Conservation (phyloP, 345 rosid species). For the Anacardium occidentale region DNA sequence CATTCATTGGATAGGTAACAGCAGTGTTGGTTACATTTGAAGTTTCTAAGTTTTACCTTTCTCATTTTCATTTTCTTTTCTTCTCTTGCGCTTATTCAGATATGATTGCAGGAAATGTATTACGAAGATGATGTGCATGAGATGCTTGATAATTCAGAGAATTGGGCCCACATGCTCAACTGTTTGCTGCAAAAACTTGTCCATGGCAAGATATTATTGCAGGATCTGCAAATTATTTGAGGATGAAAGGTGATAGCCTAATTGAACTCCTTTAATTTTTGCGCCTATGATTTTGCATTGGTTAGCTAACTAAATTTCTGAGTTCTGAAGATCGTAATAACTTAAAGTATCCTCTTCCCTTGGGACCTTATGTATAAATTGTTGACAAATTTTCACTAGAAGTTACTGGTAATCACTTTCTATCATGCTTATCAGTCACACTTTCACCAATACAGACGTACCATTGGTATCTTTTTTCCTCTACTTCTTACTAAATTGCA, state of each 20-base stretch:
- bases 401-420: constrained; percentile 1
- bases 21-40: neutral
- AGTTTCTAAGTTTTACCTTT: constrained; percentile 1
- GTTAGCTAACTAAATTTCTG: neutral
- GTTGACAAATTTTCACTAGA: constrained; percentile 9
- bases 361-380: constrained; percentile 6
- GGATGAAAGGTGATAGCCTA: constrained; percentile 54
- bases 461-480: neutral
- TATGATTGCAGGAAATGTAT: constrained; percentile 50
- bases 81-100: constrained; percentile 10
- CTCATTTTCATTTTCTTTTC: neutral
- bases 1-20: constrained; percentile 69
- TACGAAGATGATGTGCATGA: constrained; percentile 85
- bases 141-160: constrained; percentile 68
- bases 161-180: constrained; percentile 53
- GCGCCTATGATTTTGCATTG: neutral
- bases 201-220: constrained; percentile 84
- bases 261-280: neutral
- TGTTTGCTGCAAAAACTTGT: constrained; percentile 47
- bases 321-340: neutral
- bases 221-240: constrained; percentile 72
- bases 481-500: neutral
- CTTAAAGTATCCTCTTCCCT: neutral
- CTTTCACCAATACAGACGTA: neutral
- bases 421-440: neutral